Conservation (phyloP, 2,329 filamentous ascomycete genomes). For the Fusarium sp. region DNA sequence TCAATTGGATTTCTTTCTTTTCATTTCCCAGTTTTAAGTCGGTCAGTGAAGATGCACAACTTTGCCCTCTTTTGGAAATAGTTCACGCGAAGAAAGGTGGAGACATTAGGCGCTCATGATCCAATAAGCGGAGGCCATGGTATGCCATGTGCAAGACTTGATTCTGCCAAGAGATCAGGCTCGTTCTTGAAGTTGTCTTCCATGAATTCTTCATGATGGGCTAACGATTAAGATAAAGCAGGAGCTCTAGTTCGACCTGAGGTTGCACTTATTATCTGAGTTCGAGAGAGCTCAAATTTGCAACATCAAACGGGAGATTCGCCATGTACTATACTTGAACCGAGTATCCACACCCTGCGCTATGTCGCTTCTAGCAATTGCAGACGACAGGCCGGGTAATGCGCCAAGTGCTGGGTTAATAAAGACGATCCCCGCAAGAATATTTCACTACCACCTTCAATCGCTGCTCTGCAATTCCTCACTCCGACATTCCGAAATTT, state of each 20-base stretch:
- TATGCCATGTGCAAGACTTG: neutral
- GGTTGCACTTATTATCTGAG: fast-evolving
- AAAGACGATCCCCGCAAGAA: constrained; percentile 7
- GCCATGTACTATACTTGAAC: neutral
- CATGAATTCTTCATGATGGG: fast-evolving
- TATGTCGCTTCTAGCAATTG: neutral
- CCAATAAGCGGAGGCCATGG: neutral
- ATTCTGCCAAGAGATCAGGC: neutral
- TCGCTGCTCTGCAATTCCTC: neutral
- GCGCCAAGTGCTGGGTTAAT: constrained; percentile 4
- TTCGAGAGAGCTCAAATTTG: neutral
- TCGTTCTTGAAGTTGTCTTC: neutral
- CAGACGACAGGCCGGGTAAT: neutral
- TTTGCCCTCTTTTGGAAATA: constrained; percentile 17
- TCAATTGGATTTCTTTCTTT: no score
- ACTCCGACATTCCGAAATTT: neutral
- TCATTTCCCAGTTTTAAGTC: neutral
- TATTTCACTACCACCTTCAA: neutral
- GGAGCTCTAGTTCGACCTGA: neutral
- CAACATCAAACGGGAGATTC: no score
- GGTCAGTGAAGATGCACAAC: neutral
- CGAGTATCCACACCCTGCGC: neutral
- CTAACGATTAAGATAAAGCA: fast-evolving
- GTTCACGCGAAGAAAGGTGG: neutral
- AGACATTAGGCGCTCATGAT: neutral